Conservation (phyloP, 257 asterid species). For the Nicotiana otophora region DNA sequence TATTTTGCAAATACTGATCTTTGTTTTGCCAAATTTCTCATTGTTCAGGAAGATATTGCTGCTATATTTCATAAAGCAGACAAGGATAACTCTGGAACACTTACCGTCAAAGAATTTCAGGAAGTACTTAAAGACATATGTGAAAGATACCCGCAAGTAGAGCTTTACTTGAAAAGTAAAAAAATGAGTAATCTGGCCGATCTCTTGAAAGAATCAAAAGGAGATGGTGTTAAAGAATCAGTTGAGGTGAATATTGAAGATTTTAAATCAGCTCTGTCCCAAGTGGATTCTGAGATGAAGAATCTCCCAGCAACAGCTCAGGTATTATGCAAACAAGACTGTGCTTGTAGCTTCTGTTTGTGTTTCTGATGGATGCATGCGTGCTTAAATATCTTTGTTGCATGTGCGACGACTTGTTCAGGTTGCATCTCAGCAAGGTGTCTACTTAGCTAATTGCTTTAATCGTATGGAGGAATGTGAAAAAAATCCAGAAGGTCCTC, state of each 20-base stretch:
- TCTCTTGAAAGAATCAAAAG: constrained; percentile 60
- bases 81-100: constrained; percentile 83
- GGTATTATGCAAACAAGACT: constrained; percentile 30
- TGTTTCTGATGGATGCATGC: not conserved
- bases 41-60: constrained; percentile 67
- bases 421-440: constrained; percentile 99
- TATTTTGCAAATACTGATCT: no score
- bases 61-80: constrained; percentile 86
- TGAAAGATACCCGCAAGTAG: constrained; percentile 89
- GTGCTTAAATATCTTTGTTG: not conserved
- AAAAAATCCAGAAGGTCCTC: constrained; percentile 86
- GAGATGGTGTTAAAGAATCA: constrained; percentile 49
- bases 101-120: constrained; percentile 80
- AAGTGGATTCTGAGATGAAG: constrained; percentile 90
- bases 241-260: constrained; percentile 80
- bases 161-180: constrained; percentile 59
- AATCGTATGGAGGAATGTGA: constrained; percentile 91
- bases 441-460: constrained; percentile 86
- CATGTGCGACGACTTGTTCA: constrained; percentile 16
- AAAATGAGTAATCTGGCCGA: constrained; percentile 56
- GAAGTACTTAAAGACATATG: constrained; percentile 78
- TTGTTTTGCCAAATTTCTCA: constrained; percentile 4
- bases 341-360: not conserved
- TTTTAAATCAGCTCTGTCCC: constrained; percentile 75
- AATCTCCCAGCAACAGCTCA: constrained; percentile 98